A percentile compares a stretch with the other conserved stretches of the same genome.
Evolutionary conservation across 164 flowering plant species (phyloP).

Genomic region (Taxillus chinensis): DNA sequence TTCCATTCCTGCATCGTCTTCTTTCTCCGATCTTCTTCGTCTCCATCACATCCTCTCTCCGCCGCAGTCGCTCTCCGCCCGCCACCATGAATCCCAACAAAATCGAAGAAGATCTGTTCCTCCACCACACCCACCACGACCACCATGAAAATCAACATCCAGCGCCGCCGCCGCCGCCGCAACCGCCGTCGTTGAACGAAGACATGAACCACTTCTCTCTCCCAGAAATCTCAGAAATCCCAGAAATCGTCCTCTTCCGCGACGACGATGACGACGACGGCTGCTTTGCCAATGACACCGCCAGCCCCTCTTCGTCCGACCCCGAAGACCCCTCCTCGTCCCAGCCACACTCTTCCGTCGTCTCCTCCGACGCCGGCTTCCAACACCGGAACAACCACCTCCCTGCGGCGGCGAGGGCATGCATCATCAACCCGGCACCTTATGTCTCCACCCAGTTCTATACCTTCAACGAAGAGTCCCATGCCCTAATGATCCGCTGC

Average conservation of each 20-base stretch:
- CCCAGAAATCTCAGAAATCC: constrained; percentile 23
- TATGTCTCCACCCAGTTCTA: constrained; percentile 90
- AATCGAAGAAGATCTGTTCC: constrained; percentile 24
- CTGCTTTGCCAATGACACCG: background rate
- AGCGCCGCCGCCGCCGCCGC: constrained; percentile 10
- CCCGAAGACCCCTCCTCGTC: constrained; percentile 17
- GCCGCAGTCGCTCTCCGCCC: too few relatives aligned
- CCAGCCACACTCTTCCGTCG: background rate
- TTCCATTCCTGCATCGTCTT: background rate
- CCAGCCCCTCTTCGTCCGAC: constrained; percentile 16
- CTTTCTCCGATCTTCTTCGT: background rate
- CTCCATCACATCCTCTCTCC: constrained; percentile 1
- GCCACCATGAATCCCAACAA: constrained; percentile 35
- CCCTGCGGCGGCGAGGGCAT: too few relatives aligned
- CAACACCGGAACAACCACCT: constrained; percentile 3
- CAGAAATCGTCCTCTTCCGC: constrained; percentile 32
- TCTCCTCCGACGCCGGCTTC: constrained; percentile 4
- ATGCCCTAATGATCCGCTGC: constrained; percentile 74
- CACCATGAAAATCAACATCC: background rate
- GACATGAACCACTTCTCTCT: constrained; percentile 15
- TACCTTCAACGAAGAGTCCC: constrained; percentile 80
- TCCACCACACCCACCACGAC: constrained; percentile 6
- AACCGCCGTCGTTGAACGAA: background rate
- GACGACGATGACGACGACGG: constrained; percentile 3
- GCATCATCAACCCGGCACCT: constrained; percentile 58